These are phyloP conservation scores for Pichia manshurica DNA, from an alignment of 805 yeast species.

Conservation along the genomic window DNA sequence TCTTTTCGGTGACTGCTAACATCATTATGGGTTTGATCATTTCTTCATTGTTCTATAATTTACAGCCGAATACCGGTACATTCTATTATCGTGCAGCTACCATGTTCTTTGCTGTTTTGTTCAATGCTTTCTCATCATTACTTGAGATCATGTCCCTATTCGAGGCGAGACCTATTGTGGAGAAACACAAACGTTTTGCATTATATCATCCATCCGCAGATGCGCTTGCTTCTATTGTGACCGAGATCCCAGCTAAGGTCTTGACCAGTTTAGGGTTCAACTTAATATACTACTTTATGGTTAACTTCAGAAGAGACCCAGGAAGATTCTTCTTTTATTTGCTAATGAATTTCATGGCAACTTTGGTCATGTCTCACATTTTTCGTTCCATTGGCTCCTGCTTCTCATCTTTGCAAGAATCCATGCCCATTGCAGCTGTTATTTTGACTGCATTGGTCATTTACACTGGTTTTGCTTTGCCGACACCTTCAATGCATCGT, in stretches of 20 bases:
- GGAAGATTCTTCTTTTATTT: conserved; percentile 52
- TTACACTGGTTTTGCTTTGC: conserved; percentile 55
- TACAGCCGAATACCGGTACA: conserved; percentile 36
- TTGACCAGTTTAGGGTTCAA: conserved; percentile 43
- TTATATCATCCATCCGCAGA: conserved; percentile 54
- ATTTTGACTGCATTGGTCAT: conserved; percentile 41
- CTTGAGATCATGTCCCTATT: conserved; percentile 51
- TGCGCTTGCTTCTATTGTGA: conserved; percentile 54
- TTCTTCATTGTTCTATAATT: conserved; percentile 54
- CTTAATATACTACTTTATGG: conserved; percentile 47
- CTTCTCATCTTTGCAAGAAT: conserved; percentile 41
- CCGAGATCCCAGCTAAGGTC: conserved; percentile 51
- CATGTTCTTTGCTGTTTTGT: conserved; percentile 60
- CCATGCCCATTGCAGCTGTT: conserved; percentile 54
- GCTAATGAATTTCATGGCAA: conserved; percentile 39
- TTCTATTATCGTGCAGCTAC: conserved; percentile 54
- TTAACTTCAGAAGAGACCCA: conserved; percentile 44
- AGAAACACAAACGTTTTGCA: conserved; percentile 52
- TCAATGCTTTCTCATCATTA: conserved; percentile 56
- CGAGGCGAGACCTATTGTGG: conserved; percentile 53
- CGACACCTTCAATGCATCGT: conserved; percentile 50
- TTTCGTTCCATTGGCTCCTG: conserved; percentile 50
- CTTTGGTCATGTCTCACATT: conserved; percentile 49
- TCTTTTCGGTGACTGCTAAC: conserved; percentile 40
- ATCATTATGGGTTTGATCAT: conserved; percentile 48